Percentiles rank a stretch among this genome's conserved stretches.
Conservation (phyloP, 768 basidiomycete species). For the Boletus rubescentipes region DNA sequence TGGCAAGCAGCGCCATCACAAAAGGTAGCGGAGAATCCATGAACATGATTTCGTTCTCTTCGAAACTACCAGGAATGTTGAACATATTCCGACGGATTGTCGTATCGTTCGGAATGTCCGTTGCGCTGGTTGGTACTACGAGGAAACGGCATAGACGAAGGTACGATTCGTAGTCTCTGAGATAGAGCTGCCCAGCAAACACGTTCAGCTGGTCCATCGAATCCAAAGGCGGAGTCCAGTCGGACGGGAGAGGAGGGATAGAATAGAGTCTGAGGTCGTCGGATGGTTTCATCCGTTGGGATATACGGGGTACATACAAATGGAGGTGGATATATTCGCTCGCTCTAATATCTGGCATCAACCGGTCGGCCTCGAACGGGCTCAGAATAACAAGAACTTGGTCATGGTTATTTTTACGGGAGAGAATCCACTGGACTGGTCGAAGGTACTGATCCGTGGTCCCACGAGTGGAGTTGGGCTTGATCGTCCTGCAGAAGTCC, state of each 20-base stretch:
- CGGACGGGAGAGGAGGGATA: conserved; percentile 3
- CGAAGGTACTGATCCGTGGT: conserved; percentile 15
- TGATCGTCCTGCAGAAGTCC: too few relatives aligned
- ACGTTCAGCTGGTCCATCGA: conserved; percentile 6
- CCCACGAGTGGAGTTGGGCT: not conserved
- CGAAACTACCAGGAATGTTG: not conserved
- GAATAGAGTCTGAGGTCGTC: conserved; percentile 28
- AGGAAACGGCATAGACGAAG: conserved; percentile 22
- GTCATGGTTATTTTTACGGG: not conserved
- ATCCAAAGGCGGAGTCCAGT: not conserved
- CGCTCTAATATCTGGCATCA: conserved; percentile 37
- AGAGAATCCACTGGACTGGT: conserved; percentile 26
- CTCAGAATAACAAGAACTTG: not conserved
- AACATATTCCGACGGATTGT: not conserved
- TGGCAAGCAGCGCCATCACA: not conserved
- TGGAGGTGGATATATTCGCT: conserved; percentile 38
- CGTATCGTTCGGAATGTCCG: not conserved
- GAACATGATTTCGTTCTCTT: not conserved
- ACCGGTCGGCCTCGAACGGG: conserved; percentile 36
- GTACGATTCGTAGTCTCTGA: conserved; percentile 24
- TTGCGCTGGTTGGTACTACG: not conserved
- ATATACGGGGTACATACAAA: conserved; percentile 40
- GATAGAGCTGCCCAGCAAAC: conserved; percentile 5
- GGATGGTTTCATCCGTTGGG: conserved; percentile 32
- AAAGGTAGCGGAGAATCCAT: not conserved